Base-by-base conservation (phyloP, 345 rosid genomes). In the Heritiera littoralis region DNA sequence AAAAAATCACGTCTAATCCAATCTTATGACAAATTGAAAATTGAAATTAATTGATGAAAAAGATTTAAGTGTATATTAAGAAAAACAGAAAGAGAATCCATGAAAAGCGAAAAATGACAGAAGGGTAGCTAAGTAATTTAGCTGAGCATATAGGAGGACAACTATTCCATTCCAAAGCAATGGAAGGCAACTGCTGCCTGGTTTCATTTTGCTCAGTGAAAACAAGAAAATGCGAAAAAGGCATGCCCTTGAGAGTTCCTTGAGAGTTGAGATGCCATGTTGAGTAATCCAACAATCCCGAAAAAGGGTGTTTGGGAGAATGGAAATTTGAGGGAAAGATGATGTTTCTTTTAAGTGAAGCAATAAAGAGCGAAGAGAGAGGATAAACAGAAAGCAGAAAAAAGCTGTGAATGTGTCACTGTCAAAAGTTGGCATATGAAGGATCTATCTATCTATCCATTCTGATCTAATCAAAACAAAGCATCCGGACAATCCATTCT, bases 321-420 rank as follows among this genome's bases (percentile, higher is more conserved):
- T 74, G 61, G 78, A 75, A 72, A 58, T 56, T 49, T 63, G 73
- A 45, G 79, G 71, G 69, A 40, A 81, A 74, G 76, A 74, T 28
- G 84, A 43, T 82, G 88, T 82, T 85, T 79, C 85, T 84, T 89
- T 86, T 51, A 71, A 85, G 86, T 9, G 86, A 87, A 87, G 88
- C 86, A 77, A 84, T 66, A 55, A 79, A 79, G 84, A 52, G n/a
- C 76, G 6, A 52, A 64, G 6, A 78, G 61, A 66, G 59, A 52
- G 43, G 41, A 30, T 18, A 38, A 72, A n/a, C 28, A 61, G 52
- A 49, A 30, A 6, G 23, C 28, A 46, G 5, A 2, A 6, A 81
- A 81, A 80, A 71, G 82, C 70, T 69, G 82, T 52, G 68, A 68
- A 51, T 75, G 80, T 80, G 90, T 89, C 90, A 74, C 78, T 83